Evolutionary conservation across 164 flowering plant species (phyloP).

Genomic region (Berberis vulgaris): DNA sequence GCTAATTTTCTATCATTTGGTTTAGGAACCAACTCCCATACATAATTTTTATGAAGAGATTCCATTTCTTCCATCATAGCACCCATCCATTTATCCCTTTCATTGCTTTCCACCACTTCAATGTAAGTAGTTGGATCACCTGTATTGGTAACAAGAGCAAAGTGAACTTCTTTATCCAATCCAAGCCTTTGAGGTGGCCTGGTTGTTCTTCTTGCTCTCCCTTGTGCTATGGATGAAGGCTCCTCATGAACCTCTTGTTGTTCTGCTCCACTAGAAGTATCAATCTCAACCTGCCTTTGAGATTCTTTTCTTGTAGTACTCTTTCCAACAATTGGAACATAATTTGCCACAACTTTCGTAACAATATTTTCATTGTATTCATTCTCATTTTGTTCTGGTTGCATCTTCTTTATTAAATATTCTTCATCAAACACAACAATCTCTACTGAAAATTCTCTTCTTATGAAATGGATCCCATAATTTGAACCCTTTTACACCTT

Average conservation of each 20-base stretch:
- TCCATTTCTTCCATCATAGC: background rate
- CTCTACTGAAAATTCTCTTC: background rate
- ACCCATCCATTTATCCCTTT: background rate
- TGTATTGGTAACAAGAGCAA: background rate
- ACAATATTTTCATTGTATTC: background rate
- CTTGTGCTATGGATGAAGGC: background rate
- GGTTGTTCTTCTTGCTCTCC: background rate
- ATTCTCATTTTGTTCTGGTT: no score
- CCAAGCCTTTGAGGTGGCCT: background rate
- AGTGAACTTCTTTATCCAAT: background rate
- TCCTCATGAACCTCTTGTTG: background rate
- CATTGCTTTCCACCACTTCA: background rate
- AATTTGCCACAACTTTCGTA: background rate
- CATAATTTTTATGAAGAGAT: background rate
- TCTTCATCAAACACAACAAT: no score
- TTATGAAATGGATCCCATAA: background rate
- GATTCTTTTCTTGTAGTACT: background rate
- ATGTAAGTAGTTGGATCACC: background rate
- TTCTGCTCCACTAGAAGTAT: background rate
- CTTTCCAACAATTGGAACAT: background rate
- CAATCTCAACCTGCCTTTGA: background rate
- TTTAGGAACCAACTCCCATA: slow-evolving; percentile 1
- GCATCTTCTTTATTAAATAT: no score
- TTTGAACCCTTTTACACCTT: background rate
- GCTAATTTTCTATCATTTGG: background rate